phyloP scores from a whole-genome alignment of 2,329 filamentous ascomycete genomes.

The Colletotrichum aenigma region DNA sequence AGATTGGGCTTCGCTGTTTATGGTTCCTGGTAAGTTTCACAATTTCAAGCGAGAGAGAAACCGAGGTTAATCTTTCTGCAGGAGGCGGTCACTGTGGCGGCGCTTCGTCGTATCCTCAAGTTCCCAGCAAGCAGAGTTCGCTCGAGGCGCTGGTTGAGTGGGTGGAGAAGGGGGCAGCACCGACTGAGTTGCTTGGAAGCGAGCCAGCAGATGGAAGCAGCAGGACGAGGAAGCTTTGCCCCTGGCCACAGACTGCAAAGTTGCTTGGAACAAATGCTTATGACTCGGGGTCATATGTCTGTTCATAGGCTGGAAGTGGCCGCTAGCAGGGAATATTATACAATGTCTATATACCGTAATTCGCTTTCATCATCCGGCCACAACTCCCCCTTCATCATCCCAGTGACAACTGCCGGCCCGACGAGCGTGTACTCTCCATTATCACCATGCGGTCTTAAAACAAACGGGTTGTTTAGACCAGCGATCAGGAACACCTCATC shows the following conservation, averaged over 20 bases:
- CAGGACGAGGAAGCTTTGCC: neutral
- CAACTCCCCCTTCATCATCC: neutral
- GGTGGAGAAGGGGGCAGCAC: neutral
- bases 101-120: neutral
- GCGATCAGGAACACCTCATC: fast-evolving
- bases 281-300: neutral
- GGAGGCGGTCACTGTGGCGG: conserved; percentile 6
- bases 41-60: fast-evolving
- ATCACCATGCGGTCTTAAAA: neutral
- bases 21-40: neutral
- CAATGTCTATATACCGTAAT: neutral
- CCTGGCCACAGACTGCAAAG: neutral
- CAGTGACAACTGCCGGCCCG: neutral
- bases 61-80: fast-evolving
- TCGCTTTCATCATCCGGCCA: neutral
- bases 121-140: neutral
- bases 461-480: fast-evolving
- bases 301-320: neutral
- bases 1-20: neutral
- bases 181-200: neutral
- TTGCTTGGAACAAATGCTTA: neutral
- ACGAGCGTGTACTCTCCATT: neutral
- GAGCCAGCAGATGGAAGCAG: neutral
- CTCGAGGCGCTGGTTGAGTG: neutral
- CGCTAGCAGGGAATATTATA: neutral